Evolutionary conservation across 2,329 filamentous ascomycete species (phyloP).

Genomic region (Raffaelea arxii): DNA sequence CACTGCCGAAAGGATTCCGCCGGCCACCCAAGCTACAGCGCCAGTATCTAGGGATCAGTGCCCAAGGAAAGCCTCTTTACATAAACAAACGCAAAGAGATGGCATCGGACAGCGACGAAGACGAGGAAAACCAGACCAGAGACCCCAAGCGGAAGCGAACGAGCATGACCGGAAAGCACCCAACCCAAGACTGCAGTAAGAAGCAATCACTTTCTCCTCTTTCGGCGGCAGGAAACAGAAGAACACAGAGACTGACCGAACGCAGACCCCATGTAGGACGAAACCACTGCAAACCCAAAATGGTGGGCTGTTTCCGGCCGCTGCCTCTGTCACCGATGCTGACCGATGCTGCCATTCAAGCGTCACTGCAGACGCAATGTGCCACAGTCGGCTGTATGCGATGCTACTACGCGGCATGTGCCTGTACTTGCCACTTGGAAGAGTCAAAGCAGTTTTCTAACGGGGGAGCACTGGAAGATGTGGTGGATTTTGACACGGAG

Average conservation of each 20-base stretch:
- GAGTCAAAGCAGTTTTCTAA: background rate
- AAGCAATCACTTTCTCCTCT: background rate
- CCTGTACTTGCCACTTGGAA: background rate
- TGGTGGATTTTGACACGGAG: constrained; percentile 1
- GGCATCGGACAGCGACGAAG: background rate
- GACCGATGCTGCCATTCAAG: background rate
- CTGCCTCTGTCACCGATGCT: background rate
- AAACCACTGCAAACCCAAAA: too few relatives aligned
- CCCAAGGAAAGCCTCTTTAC: background rate
- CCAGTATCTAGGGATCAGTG: background rate
- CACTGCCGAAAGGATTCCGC: background rate
- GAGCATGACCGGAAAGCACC: background rate
- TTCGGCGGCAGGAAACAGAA: background rate
- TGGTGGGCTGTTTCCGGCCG: too few relatives aligned
- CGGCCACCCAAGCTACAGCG: too few relatives aligned
- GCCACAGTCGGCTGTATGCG: background rate
- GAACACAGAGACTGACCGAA: background rate
- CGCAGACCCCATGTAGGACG: too few relatives aligned
- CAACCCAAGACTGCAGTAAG: background rate
- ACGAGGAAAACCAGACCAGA: background rate
- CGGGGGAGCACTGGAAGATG: background rate
- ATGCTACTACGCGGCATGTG: background rate
- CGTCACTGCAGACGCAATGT: background rate
- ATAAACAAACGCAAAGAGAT: background rate
- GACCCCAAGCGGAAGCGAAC: background rate